Evolutionary conservation across 2,329 filamentous ascomycete species (phyloP), one percentile per base, ranked within the genome.

Genomic region (Cephalotrichum gorgonifer): DNA sequence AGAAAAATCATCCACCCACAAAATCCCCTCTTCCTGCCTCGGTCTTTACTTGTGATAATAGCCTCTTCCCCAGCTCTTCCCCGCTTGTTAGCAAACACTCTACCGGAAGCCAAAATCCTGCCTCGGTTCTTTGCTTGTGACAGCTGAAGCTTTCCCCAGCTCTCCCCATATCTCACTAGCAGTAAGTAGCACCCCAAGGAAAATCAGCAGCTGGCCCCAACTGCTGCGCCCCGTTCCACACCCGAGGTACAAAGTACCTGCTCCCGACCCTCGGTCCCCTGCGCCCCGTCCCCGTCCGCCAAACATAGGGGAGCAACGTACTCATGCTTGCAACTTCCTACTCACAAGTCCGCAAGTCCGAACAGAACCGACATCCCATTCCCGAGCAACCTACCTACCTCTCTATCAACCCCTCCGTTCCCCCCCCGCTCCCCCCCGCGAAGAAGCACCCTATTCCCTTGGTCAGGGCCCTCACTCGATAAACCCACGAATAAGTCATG

Each of bases 401-500:
- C 33, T 8, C 33, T 3, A 38, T 11, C 35, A 31, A 31, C 35
- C 17, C 35, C 35, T 33, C 26, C 43, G n/a, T 44, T 28, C 27
- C 54, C 54, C 57, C 54, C 53, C 54, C 62, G 12, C 27, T 54
- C 54, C 57, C 54, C 53, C 54, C 62, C 63, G 87, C 88, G 79
- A 90, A 78, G 88, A 89, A 89, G 86, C 88, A 83, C 73, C 82
- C 78, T 82, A 73, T 73, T 86, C 88, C 90, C 91, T 96, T 94
- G 91, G 91, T 97, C 91, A 93, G 90, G 91, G 87, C 86, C 79
- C 71, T 73, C 76, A 65, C 67, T 57, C 64, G 59, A 64, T 69
- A 61, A 22, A 71, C 71, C 72, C 71, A 69, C 64, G 63, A 64
- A 66, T 69, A 67, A 72, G 74, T 68, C 70, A 84, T 86, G 80